phyloP scores from a whole-genome alignment of 2,329 filamentous ascomycete species.

The Fusarium sp. region DNA sequence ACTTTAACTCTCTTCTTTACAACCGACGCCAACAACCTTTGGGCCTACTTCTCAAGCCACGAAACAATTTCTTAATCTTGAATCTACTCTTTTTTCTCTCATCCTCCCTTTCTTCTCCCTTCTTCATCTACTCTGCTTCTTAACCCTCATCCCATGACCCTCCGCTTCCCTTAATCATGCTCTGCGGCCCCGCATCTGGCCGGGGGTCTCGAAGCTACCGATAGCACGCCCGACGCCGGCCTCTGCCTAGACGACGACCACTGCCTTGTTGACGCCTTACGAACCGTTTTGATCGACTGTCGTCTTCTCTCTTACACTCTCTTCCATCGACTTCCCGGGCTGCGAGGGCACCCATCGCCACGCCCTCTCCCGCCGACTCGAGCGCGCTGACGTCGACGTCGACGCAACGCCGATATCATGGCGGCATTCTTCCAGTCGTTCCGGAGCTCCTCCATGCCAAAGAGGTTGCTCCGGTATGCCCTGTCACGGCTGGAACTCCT shows the following conservation, averaged over 20 bases:
- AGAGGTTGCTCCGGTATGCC: constrained; percentile 88
- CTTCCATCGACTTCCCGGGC: constrained; percentile 12
- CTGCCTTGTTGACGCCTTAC: constrained; percentile 23
- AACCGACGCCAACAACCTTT: constrained; percentile 8
- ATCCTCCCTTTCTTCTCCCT: not conserved
- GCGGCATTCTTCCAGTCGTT: constrained; percentile 77
- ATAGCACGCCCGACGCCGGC: constrained; percentile 47
- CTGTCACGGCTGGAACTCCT: constrained; percentile 86
- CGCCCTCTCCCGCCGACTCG: constrained; percentile 12
- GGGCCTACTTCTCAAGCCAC: constrained; percentile 9
- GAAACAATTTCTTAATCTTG: constrained; percentile 6
- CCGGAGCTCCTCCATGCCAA: constrained; percentile 81
- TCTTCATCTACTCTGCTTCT: not conserved
- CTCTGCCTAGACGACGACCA: constrained; percentile 38
- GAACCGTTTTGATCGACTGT: constrained; percentile 12
- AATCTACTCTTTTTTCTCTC: constrained; percentile 1
- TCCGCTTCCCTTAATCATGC: constrained; percentile 48
- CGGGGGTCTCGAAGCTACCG: constrained; percentile 48
- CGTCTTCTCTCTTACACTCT: constrained; percentile 7
- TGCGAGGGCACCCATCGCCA: constrained; percentile 37
- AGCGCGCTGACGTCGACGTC: not conserved
- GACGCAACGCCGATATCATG: constrained; percentile 62
- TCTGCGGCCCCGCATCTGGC: constrained; percentile 50
- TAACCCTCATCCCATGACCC: constrained; percentile 33
- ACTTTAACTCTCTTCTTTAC: constrained; percentile 24